phyloP scores from a whole-genome alignment of 768 basidiomycete species.

The Suillus subaureus region DNA sequence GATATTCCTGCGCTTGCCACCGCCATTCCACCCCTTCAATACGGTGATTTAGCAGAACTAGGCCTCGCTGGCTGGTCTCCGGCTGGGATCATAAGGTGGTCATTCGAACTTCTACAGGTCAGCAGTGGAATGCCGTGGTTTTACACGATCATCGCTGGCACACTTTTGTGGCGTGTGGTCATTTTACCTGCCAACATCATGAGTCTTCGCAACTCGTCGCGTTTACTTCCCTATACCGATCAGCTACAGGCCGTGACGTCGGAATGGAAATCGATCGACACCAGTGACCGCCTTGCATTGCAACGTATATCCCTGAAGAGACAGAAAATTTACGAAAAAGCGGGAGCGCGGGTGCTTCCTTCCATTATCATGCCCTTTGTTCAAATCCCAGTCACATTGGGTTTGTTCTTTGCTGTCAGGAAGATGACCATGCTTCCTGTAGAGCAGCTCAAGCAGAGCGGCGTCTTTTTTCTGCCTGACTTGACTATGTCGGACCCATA shows the following conservation, averaged over 20 bases:
- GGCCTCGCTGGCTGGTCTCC: conserved; percentile 68
- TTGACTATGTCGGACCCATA: conserved; percentile 79
- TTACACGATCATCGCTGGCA: conserved; percentile 73
- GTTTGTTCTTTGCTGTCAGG: conserved; percentile 82
- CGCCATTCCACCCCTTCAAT: conserved; percentile 54
- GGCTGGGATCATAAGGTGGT: conserved; percentile 61
- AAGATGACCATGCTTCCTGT: conserved; percentile 72
- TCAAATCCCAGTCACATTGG: conserved; percentile 77
- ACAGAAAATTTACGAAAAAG: conserved; percentile 56
- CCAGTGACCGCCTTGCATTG: conserved; percentile 41
- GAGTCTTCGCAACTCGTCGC: conserved; percentile 56
- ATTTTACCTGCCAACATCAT: conserved; percentile 64
- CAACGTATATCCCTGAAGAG: conserved; percentile 49
- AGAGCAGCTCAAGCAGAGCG: conserved; percentile 75
- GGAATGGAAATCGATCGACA: conserved; percentile 46
- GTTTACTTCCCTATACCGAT: conserved; percentile 37
- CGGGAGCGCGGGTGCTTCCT: conserved; percentile 62
- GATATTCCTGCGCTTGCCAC: conserved; percentile 26
- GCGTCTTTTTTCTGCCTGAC: conserved; percentile 73
- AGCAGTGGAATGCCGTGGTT: conserved; percentile 79
- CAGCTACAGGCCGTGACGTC: conserved; percentile 57
- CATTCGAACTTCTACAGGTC: conserved; percentile 71
- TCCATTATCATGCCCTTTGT: conserved; percentile 59
- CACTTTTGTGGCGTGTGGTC: conserved; percentile 58
- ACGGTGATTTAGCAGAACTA: conserved; percentile 71